phyloP scores from a whole-genome alignment of 2,329 filamentous ascomycete genomes.

The Talaromyces atroroseus region DNA sequence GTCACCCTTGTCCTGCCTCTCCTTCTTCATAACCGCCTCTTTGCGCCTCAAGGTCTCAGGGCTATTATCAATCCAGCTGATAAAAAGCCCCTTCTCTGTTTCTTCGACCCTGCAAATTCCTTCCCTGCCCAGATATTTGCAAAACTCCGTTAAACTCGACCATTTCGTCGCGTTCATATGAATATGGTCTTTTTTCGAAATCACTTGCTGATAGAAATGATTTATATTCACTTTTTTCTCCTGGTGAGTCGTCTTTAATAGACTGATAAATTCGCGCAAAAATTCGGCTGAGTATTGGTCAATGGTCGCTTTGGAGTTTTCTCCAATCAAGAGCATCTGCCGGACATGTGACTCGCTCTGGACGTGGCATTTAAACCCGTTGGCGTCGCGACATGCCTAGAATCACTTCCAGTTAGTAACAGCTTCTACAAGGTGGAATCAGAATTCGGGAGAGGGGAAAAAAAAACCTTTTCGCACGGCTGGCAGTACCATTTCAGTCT shows the following conservation, averaged over 20 bases:
- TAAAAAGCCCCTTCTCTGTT: constrained; percentile 73
- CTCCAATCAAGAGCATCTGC: constrained; percentile 81
- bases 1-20: constrained; percentile 82
- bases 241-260: constrained; percentile 77
- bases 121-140: constrained; percentile 77
- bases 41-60: constrained; percentile 75
- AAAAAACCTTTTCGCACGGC: constrained; percentile 3
- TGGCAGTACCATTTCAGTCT: constrained; percentile 89
- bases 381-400: constrained; percentile 71
- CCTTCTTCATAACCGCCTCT: constrained; percentile 76
- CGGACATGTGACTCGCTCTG: constrained; percentile 81
- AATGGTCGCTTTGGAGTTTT: constrained; percentile 79
- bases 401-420: no score
- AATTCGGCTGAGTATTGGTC: constrained; percentile 79
- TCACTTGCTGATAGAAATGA: constrained; percentile 92
- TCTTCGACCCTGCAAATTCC: constrained; percentile 88
- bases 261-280: constrained; percentile 67
- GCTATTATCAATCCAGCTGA: constrained; percentile 87
- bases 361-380: constrained; percentile 83
- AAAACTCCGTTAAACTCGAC: constrained; percentile 83
- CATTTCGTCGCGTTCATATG: constrained; percentile 94
- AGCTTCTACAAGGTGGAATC: no score
- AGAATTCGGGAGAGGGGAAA: no score
- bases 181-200: constrained; percentile 72
- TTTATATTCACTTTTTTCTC: constrained; percentile 88